Evolutionary conservation across 2,329 filamentous ascomycete genomes (phyloP), one percentile per base, ranked within the genome.

Genomic region (Trichoderma koningiopsis): DNA sequence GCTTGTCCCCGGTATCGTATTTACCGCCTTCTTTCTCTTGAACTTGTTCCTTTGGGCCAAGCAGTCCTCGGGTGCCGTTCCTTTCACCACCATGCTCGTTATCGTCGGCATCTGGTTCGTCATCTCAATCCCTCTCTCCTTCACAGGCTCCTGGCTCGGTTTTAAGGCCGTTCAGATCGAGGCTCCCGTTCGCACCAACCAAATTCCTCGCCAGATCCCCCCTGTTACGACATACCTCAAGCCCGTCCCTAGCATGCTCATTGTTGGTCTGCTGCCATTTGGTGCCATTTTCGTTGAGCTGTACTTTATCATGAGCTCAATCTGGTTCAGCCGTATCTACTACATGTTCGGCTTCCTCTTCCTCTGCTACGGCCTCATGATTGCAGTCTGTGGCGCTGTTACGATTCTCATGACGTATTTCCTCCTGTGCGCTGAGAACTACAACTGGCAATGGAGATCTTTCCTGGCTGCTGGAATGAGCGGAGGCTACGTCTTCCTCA

Each of bases 261-360:
- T 98, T 27, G 95, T 96, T 29, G 96, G 96, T 64, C 90, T 98
- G 62, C 86, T 98, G 31, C 96, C 96, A 0, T 99, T 99, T 76
- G 94, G 92, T 58, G 95, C 96, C 71, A 98, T 99, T 78, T 97
- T 98, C 74, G 94, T 98, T 58, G 96, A 99, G 83, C 89, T 99
- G 2, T 98, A 97, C 86, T 98, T 98, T 82, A 97, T 99, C 84
- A 97, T 99, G 93, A 97, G 91, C 82, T 97, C 93, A 31, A 95
- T 99, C 78, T 99, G 96, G 96, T 97, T 96, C 81, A 95, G 91
- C 84, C 93, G 96, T 81, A 96, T 99, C 73, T 99, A 99, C 86
- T 99, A 99, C 87, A 99, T 99, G 96, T 99, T 99, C 76, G 96
- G 96, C 27, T 99, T 99, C 86, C 84, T 99, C 43, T 99, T 99